phyloP scores from a whole-genome alignment of 441 rosid genomes.

The Populus trichocarpa region DNA sequence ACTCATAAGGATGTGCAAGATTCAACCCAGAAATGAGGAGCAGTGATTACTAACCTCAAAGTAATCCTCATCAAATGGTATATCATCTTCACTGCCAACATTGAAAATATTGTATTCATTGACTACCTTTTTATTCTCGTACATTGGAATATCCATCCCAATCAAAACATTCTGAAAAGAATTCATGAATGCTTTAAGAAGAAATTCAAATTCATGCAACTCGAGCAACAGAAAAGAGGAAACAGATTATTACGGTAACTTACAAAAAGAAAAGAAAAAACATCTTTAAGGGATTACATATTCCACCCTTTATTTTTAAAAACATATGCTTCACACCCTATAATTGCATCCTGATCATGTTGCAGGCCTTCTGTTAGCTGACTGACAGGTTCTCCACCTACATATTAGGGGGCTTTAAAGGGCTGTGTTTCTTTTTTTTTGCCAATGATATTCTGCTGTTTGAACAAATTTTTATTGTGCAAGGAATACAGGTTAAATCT shows the following conservation, averaged over 20 bases:
- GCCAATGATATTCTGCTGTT: not conserved
- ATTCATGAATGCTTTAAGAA: slow-evolving; percentile 14
- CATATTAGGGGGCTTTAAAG: not conserved
- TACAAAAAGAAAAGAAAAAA: not conserved
- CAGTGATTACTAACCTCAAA: slow-evolving; percentile 54
- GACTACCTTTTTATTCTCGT: slow-evolving; percentile 46
- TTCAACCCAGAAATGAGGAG: slow-evolving; percentile 17
- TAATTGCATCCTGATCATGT: not conserved
- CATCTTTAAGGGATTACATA: not conserved
- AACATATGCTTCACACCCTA: not conserved
- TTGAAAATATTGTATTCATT: slow-evolving; percentile 51
- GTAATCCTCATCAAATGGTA: slow-evolving; percentile 57
- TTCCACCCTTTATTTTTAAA: not conserved
- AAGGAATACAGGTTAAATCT: not conserved
- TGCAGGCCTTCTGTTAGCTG: not conserved
- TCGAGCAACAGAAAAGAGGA: not conserved
- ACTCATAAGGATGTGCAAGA: slow-evolving; percentile 6
- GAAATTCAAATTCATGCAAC: slow-evolving; percentile 13
- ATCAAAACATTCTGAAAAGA: slow-evolving; percentile 68
- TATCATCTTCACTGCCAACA: slow-evolving; percentile 37
- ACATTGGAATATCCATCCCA: slow-evolving; percentile 71
- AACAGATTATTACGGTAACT: not conserved
- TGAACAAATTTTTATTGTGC: not conserved
- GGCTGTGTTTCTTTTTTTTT: not conserved
- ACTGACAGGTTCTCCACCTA: not conserved